phyloP scores from a whole-genome alignment of 176 grass and related monocot species.

The Oryza longistaminata region DNA sequence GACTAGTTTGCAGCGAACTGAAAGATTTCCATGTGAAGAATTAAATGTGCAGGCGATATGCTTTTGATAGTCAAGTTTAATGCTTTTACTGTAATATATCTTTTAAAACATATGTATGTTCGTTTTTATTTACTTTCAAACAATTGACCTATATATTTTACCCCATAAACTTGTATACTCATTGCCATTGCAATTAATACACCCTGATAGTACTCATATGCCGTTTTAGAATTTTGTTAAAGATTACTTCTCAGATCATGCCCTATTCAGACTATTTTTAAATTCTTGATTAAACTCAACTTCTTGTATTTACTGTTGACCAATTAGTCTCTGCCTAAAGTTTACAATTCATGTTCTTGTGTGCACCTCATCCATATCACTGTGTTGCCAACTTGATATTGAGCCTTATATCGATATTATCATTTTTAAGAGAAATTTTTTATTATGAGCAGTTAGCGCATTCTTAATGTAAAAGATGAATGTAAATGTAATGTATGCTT shows the following conservation, averaged over 20 bases:
- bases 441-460: neutral
- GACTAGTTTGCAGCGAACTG: slow-evolving; percentile 23
- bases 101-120: neutral
- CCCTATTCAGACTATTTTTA: neutral
- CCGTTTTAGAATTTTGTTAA: slow-evolving; percentile 1
- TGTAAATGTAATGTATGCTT: neutral
- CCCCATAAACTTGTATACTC: neutral
- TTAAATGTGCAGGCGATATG: neutral
- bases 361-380: neutral
- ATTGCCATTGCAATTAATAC: neutral
- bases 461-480: slow-evolving; percentile 23
- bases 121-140: slow-evolving; percentile 1
- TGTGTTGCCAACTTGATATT: neutral
- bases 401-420: slow-evolving; percentile 12
- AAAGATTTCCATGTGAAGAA: neutral
- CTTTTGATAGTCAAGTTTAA: slow-evolving; percentile 11
- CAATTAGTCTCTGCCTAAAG: neutral
- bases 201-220: neutral
- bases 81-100: slow-evolving; percentile 20
- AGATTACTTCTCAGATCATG: slow-evolving; percentile 3
- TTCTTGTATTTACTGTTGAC: neutral
- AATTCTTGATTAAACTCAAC: neutral
- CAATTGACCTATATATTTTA: slow-evolving; percentile 1
- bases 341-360: slow-evolving; percentile 20
- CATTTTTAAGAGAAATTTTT: neutral